Conservation (phyloP, 1,139 yeast species). For the Pichia sp. region DNA sequence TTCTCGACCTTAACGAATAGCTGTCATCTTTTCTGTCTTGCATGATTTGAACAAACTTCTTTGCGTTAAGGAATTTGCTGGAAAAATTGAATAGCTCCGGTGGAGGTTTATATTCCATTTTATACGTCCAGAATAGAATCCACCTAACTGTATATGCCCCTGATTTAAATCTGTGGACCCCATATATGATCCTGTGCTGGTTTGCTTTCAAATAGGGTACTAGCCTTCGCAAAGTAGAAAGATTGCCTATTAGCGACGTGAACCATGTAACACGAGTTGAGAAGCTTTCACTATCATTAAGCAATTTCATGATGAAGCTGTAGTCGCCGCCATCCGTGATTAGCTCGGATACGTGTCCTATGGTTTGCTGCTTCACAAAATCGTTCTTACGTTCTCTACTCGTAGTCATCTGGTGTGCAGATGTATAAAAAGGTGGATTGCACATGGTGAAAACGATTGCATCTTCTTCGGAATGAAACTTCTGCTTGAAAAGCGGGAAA, state of each 20-base stretch:
- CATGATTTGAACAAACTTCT: background rate
- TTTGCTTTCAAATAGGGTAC: slow-evolving; percentile 19
- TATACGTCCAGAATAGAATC: slow-evolving; percentile 40
- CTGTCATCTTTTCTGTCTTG: background rate
- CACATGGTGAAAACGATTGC: slow-evolving; percentile 34
- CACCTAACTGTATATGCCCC: slow-evolving; percentile 37
- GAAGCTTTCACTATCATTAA: slow-evolving; percentile 30
- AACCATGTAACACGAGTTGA: slow-evolving; percentile 32
- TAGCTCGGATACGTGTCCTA: slow-evolving; percentile 30
- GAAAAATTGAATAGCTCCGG: slow-evolving; percentile 14
- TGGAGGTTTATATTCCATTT: slow-evolving; percentile 17
- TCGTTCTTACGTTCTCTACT: slow-evolving; percentile 18
- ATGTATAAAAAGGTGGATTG: slow-evolving; percentile 44
- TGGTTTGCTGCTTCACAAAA: slow-evolving; percentile 1
- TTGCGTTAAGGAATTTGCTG: background rate
- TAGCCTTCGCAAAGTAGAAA: slow-evolving; percentile 26
- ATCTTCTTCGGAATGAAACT: background rate
- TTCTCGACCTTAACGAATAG: background rate
- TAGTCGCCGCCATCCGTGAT: slow-evolving; percentile 41
- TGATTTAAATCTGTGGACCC: slow-evolving; percentile 32
- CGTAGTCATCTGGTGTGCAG: slow-evolving; percentile 31
- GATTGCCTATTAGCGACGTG: slow-evolving; percentile 38
- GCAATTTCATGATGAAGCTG: slow-evolving; percentile 34
- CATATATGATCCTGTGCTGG: slow-evolving; percentile 28
- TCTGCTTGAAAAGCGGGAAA: background rate